These are phyloP conservation scores for Agarophyton chilense DNA, from an alignment of 23 red algal genomes.

Conservation along the genomic window DNA sequence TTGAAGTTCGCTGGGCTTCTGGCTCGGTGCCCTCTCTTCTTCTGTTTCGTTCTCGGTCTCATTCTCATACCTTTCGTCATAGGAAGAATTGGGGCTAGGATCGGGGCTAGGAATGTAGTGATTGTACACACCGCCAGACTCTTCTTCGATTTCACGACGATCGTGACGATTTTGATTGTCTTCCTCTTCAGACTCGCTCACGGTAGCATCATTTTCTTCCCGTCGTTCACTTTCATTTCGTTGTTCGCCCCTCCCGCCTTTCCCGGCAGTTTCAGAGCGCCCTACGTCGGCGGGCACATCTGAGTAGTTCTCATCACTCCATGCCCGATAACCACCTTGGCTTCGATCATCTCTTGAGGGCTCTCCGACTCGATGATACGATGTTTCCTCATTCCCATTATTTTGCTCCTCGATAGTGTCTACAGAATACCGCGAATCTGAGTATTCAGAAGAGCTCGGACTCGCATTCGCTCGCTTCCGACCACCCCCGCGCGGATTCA, in stretches of 20 bases:
- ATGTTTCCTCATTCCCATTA: background rate
- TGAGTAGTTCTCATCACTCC: slow-evolving; percentile 20
- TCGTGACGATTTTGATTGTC: slow-evolving; percentile 11
- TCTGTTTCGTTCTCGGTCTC: slow-evolving; percentile 27
- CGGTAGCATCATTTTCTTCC: slow-evolving; percentile 13
- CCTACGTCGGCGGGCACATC: background rate
- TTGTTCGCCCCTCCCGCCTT: background rate
- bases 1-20: background rate
- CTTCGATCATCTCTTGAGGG: slow-evolving; percentile 3
- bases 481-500: slow-evolving; percentile 19
- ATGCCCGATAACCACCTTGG: background rate
- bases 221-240: background rate
- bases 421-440: slow-evolving; percentile 15
- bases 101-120: background rate
- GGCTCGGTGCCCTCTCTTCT: background rate
- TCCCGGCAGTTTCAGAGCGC: no score
- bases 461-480: slow-evolving; percentile 22
- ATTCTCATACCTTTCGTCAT: background rate
- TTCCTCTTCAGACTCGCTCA: slow-evolving; percentile 23
- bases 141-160: background rate
- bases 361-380: background rate
- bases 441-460: slow-evolving; percentile 21
- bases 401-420: background rate
- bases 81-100: background rate
- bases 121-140: background rate